Percentiles rank a stretch among this genome's conserved stretches.
Evolutionary conservation across 371 early-diverging fungal genomes (phyloP).

Genomic region (Chytridium lagenaria): DNA sequence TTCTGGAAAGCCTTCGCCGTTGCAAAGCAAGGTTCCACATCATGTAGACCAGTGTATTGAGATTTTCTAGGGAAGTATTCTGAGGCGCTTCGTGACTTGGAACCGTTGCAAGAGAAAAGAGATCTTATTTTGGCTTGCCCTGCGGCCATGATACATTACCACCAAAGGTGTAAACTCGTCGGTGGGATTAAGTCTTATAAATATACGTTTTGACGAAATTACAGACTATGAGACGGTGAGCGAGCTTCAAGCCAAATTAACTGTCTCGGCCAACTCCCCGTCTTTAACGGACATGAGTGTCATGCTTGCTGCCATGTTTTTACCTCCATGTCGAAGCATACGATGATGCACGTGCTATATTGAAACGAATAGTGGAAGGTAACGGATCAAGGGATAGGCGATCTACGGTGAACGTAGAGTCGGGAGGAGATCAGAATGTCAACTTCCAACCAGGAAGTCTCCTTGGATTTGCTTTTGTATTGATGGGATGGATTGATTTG

Average conservation of each 20-base stretch:
- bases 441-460: no score
- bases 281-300: conserved; percentile 37
- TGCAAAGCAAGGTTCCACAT: conserved; percentile 43
- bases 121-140: conserved; percentile 50
- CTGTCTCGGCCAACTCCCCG: conserved; percentile 41
- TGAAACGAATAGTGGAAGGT: conserved; percentile 42
- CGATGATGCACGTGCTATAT: conserved; percentile 37
- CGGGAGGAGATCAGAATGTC: no score
- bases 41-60: no score
- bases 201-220: neutral
- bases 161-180: conserved; percentile 49
- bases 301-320: conserved; percentile 44
- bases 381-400: no score
- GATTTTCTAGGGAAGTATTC: conserved; percentile 44
- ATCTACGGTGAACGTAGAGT: no score
- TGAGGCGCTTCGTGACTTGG: conserved; percentile 52
- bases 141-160: conserved; percentile 53
- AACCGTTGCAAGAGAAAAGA: conserved; percentile 51
- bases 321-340: conserved; percentile 38
- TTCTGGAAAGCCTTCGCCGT: conserved; percentile 51
- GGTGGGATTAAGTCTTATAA: conserved; percentile 32
- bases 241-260: conserved; percentile 55
- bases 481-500: conserved; percentile 55
- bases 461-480: conserved; percentile 21
- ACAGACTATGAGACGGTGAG: conserved; percentile 54